Conservation (phyloP, 306 rosid species). For the Rubus idaeus region DNA sequence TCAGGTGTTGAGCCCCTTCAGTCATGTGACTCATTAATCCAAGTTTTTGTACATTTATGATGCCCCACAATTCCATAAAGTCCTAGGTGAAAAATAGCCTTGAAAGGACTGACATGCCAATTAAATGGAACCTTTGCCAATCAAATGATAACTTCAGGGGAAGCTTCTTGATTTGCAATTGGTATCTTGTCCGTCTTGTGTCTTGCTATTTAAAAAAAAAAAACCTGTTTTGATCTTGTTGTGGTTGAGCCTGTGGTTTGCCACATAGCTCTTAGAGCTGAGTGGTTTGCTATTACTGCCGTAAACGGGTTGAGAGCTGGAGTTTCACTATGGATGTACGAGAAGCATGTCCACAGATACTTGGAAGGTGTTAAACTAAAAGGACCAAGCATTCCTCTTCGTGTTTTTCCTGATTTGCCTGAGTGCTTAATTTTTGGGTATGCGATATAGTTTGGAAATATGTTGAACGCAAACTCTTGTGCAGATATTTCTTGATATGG, state of each 20-base stretch:
- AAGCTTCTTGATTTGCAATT: constrained; percentile 56
- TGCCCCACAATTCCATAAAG: not conserved
- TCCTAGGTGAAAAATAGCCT: not conserved
- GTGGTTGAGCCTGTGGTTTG: not conserved
- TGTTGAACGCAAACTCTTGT: constrained; percentile 13
- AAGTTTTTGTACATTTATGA: not conserved
- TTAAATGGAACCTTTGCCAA: not conserved
- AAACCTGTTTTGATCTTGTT: not conserved
- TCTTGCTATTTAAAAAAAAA: not conserved
- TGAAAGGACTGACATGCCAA: not conserved
- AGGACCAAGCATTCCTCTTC: not conserved
- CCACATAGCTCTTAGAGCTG: not conserved
- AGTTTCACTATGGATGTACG: not conserved
- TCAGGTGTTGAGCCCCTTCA: not conserved
- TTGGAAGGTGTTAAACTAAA: not conserved
- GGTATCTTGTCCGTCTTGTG: constrained; percentile 33
- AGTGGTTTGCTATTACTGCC: not conserved
- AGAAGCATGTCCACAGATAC: not conserved
- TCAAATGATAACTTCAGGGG: not conserved
- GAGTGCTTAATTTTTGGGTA: not conserved
- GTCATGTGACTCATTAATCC: not conserved
- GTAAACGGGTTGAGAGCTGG: not conserved
- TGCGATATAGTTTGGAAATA: not conserved
- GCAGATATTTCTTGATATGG: constrained; percentile 92
- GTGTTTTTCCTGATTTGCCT: no score